A percentile compares a stretch with the other conserved stretches of the same genome.
phyloP scores from a whole-genome alignment of 768 basidiomycete species.

The Cystobasidiopsis lactophilus region DNA sequence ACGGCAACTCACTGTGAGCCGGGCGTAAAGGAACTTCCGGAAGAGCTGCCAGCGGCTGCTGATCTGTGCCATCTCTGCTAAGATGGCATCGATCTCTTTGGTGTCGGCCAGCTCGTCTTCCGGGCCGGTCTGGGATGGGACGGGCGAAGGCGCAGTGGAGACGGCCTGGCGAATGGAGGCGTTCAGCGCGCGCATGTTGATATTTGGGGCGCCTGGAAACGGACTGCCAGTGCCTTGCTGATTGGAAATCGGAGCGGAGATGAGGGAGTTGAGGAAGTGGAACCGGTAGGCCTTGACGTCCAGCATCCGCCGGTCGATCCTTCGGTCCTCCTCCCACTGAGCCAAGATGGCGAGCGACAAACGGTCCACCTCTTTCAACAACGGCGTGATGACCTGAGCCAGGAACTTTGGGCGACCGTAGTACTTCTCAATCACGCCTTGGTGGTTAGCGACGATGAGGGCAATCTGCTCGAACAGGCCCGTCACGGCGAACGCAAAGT shows the following conservation, averaged over 20 bases:
- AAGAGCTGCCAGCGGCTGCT: slow-evolving; percentile 80
- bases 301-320: slow-evolving; percentile 42
- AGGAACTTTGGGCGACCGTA: slow-evolving; percentile 78
- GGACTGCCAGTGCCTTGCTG: background rate
- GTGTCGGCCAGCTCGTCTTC: slow-evolving; percentile 45
- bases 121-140: slow-evolving; percentile 9
- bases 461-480: slow-evolving; percentile 87
- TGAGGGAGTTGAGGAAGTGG: slow-evolving; percentile 5
- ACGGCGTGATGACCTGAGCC: slow-evolving; percentile 39
- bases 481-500: slow-evolving; percentile 73
- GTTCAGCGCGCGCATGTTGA: slow-evolving; percentile 5
- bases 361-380: slow-evolving; percentile 68
- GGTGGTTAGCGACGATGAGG: slow-evolving; percentile 89
- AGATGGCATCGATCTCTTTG: slow-evolving; percentile 67
- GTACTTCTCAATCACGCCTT: slow-evolving; percentile 93
- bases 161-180: background rate
- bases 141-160: background rate
- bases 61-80: slow-evolving; percentile 78
- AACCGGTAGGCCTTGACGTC: slow-evolving; percentile 7
- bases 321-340: slow-evolving; percentile 79
- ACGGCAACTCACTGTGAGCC: slow-evolving; percentile 27
- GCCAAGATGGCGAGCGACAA: slow-evolving; percentile 52
- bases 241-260: background rate
- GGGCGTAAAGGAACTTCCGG: slow-evolving; percentile 58
- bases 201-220: background rate